Base-by-base conservation (phyloP, 805 yeast genomes). In the Candida vartiovaarae region DNA sequence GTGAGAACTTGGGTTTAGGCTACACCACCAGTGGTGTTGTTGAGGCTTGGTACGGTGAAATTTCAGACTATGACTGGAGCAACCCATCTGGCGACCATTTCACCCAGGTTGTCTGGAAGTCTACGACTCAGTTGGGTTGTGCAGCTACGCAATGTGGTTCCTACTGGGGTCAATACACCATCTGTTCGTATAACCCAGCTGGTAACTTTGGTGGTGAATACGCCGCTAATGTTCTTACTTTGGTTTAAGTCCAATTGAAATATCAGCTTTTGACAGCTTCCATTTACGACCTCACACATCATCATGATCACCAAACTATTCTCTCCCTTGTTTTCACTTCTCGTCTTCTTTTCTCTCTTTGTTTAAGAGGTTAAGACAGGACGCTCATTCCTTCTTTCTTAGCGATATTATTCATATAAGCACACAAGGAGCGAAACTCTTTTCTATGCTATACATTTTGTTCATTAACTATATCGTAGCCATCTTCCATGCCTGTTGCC, bases 1-100 rank as follows among this genome's bases (percentile, higher is more conserved):
- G 95, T 57, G 95, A 85, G 65, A 85, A 85, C 71, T 69, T 85
- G 54, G 95, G 90, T 37, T 71, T 79, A 36, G 95, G 95, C 42
- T 82, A 75, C 64, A 51, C 72, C 54, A 58, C 65, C 47, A 65
- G 76, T 8, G 62, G 62, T 34, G 71, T 84, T 25, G 85, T 83
- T 37, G 75, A 75, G 41, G 91, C 87, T 28, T 85, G 95, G 95
- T 86, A 83, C 70, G 64, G 71, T 51, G 95, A 85, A 64, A 75
- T 80, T 53, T 49, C 59, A 37, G 47, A 63, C 29, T 84, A 82
- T 66, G 64, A 73, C 57, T 78, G 71, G 64, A 57, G 70, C 27
- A 67, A 66, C 51, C 78, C 80, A 30, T 67, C 64, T 9, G 78
- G 89, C 36, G 91, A 91, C 39, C 95, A 87, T 63, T 87, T 84